Evolutionary conservation across 345 rosid genomes (phyloP).

Genomic region (Linum lewisii): DNA sequence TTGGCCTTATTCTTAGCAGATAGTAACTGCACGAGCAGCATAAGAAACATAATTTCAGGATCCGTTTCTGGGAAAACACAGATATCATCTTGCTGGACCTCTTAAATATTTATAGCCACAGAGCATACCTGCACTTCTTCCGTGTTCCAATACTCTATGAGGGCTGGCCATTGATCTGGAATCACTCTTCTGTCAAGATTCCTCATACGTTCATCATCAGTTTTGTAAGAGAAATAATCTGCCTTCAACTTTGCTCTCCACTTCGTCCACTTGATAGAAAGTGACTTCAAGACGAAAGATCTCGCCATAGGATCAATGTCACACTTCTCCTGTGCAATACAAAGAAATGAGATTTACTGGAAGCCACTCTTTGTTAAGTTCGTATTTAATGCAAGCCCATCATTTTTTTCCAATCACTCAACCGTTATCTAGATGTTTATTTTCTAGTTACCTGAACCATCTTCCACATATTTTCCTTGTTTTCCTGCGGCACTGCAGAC

Average conservation of each 20-base stretch:
- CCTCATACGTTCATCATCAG: slow-evolving; percentile 30
- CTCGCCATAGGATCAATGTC: slow-evolving; percentile 22
- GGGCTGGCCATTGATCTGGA: slow-evolving; percentile 32
- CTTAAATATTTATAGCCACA: neutral
- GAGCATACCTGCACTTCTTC: slow-evolving; percentile 23
- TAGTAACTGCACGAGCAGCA: slow-evolving; percentile 26
- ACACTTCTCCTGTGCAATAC: slow-evolving; percentile 22
- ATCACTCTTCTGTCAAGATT: slow-evolving; percentile 22
- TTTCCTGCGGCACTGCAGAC: slow-evolving; percentile 20
- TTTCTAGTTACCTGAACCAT: slow-evolving; percentile 25
- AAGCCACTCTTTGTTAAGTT: too few relatives aligned
- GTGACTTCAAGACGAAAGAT: slow-evolving; percentile 24
- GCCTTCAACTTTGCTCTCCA: slow-evolving; percentile 30
- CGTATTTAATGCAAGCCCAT: too few relatives aligned
- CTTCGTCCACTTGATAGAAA: slow-evolving; percentile 29
- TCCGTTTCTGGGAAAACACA: neutral
- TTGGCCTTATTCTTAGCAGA: slow-evolving; percentile 28
- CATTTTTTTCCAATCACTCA: too few relatives aligned
- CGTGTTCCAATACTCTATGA: slow-evolving; percentile 27
- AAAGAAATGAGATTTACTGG: neutral
- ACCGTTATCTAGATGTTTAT: neutral
- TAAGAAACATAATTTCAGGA: neutral
- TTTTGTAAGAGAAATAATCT: slow-evolving; percentile 20
- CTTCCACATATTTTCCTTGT: slow-evolving; percentile 30
- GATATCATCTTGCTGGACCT: neutral